Evolutionary conservation across 176 grass and related monocot species (phyloP).

Genomic region (Tillandsia fasciculata): DNA sequence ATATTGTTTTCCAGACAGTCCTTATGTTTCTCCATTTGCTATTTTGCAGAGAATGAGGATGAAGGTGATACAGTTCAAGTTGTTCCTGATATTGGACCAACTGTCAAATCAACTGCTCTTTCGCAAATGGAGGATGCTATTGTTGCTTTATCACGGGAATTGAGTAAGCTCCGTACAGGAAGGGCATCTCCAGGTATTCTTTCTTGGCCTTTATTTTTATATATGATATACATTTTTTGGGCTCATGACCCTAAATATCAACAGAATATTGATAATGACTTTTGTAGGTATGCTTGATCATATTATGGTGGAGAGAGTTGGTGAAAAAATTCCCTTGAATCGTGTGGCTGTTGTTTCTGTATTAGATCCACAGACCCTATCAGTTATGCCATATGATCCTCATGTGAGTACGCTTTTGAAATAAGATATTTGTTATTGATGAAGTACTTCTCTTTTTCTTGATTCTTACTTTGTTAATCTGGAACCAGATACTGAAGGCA

Average conservation of each 20-base stretch:
- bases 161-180: conserved; percentile 84
- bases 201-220: background rate
- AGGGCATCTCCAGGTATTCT: conserved; percentile 61
- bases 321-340: conserved; percentile 59
- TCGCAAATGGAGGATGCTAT: conserved; percentile 77
- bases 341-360: conserved; percentile 89
- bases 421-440: background rate
- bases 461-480: background rate
- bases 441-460: background rate
- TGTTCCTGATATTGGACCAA: conserved; percentile 52
- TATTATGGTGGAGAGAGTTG: conserved; percentile 65
- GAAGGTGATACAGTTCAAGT: conserved; percentile 64
- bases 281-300: conserved; percentile 86
- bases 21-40: conserved; percentile 20
- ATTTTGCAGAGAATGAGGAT: conserved; percentile 47
- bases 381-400: conserved; percentile 90
- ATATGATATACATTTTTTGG: conserved; percentile 13
- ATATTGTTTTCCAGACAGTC: background rate
- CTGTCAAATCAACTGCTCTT: conserved; percentile 50
- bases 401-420: conserved; percentile 40
- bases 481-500: conserved; percentile 66
- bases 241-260: too few relatives aligned
- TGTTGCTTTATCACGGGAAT: conserved; percentile 59
- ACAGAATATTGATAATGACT: background rate
- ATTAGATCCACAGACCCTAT: conserved; percentile 69